Conservation (phyloP, 2,329 filamentous ascomycete species). For the Apiospora kogelbergensis region DNA sequence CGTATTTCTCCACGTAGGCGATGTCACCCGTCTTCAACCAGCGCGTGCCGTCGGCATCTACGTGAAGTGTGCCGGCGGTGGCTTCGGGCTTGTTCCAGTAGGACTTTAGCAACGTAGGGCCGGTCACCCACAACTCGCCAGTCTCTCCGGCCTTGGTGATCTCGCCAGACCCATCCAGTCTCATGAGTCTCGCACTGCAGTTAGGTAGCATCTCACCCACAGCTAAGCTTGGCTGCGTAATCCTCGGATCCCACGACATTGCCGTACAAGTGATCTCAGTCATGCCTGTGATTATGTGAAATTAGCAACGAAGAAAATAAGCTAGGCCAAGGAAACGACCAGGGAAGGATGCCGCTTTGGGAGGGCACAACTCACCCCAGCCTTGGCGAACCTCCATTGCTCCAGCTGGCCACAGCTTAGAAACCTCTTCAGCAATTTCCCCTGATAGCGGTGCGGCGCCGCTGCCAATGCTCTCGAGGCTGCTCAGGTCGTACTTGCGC, state of each 20-base stretch:
- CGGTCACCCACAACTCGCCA: conserved; percentile 74
- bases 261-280: conserved; percentile 76
- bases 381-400: conserved; percentile 57
- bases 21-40: conserved; percentile 80
- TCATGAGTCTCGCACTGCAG: conserved; percentile 66
- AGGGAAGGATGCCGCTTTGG: conserved; percentile 59
- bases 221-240: conserved; percentile 36
- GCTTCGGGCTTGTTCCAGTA: conserved; percentile 75
- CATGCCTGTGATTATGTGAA: conserved; percentile 60
- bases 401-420: conserved; percentile 50
- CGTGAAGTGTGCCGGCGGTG: conserved; percentile 56
- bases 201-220: conserved; percentile 73
- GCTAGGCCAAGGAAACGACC: background rate
- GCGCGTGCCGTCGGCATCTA: conserved; percentile 48
- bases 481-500: conserved; percentile 67
- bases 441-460: conserved; percentile 69
- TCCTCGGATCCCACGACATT: conserved; percentile 61
- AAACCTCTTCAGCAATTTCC: conserved; percentile 59
- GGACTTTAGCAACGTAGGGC: conserved; percentile 71
- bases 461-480: conserved; percentile 56
- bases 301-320: background rate
- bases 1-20: conserved; percentile 62
- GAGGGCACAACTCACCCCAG: conserved; percentile 79
- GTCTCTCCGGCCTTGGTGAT: conserved; percentile 50
- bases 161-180: conserved; percentile 51